These are phyloP conservation scores for Nymphaea colorata DNA, from an alignment of 164 flowering plant genomes.

Conservation along the genomic window DNA sequence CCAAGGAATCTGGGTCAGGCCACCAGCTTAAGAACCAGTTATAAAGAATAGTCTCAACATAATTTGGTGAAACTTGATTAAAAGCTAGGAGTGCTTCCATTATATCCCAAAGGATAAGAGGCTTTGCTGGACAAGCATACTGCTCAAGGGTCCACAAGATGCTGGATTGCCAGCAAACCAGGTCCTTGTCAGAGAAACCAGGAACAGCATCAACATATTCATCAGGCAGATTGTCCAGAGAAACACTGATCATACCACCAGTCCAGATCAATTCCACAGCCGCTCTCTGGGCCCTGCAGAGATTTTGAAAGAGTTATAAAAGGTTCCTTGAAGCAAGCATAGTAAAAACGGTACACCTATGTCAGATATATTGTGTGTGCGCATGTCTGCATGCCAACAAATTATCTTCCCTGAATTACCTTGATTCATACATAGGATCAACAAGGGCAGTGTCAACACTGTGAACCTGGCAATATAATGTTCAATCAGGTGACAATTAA, in stretches of 20 bases:
- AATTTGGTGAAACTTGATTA: conserved; percentile 37
- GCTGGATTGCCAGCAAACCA: conserved; percentile 47
- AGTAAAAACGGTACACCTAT: no score
- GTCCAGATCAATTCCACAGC: conserved; percentile 77
- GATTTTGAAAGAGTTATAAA: neutral
- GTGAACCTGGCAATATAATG: conserved; percentile 41
- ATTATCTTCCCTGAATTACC: conserved; percentile 26
- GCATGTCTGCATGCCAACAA: neutral
- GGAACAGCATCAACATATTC: conserved; percentile 18
- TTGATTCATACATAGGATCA: conserved; percentile 80
- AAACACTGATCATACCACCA: conserved; percentile 45
- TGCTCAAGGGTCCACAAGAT: conserved; percentile 53
- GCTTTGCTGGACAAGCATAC: conserved; percentile 24
- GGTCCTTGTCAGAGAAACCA: conserved; percentile 37
- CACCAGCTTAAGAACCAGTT: conserved; percentile 55
- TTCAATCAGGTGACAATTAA: neutral
- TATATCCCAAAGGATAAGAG: conserved; percentile 73
- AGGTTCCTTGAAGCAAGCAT: neutral
- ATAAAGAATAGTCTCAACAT: conserved; percentile 27
- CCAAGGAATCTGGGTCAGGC: conserved; percentile 8
- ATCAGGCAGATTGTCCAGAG: conserved; percentile 11
- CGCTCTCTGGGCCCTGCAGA: conserved; percentile 53
- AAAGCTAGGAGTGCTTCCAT: conserved; percentile 59
- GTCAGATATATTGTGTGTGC: no score
- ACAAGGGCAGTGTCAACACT: conserved; percentile 43